These are phyloP conservation scores for Beauveria pseudobassiana DNA, from an alignment of 2,329 filamentous ascomycete species.

Conservation along the genomic window DNA sequence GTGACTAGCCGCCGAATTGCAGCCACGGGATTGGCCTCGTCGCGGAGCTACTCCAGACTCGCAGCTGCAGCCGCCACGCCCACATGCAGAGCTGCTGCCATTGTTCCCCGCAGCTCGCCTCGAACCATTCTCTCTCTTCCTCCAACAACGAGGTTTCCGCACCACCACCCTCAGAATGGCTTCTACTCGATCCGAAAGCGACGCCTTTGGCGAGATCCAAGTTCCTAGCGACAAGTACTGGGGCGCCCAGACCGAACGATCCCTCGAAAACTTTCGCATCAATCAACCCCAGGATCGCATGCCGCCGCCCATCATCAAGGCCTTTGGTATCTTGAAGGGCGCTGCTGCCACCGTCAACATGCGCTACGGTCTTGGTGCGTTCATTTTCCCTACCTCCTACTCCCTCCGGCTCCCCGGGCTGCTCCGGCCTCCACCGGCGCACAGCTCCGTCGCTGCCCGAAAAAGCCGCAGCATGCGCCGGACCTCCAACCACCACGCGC, in stretches of 20 bases:
- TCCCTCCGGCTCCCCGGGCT: neutral
- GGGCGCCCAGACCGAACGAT: constrained; percentile 96
- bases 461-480: constrained; percentile 2
- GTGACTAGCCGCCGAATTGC: constrained; percentile 5
- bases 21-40: neutral
- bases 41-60: constrained; percentile 3
- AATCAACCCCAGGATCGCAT: constrained; percentile 99
- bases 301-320: constrained; percentile 84
- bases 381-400: neutral
- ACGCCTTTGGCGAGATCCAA: constrained; percentile 96
- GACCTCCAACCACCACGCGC: too few species aligned
- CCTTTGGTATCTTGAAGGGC: constrained; percentile 95
- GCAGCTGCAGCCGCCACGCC: constrained; percentile 6
- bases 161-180: constrained; percentile 34
- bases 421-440: neutral
- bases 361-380: constrained; percentile 72
- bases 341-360: constrained; percentile 95
- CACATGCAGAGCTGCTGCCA: neutral
- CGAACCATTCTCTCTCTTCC: neutral
- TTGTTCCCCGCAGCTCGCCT: constrained; percentile 3
- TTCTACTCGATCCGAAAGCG: constrained; percentile 75
- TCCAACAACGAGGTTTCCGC: constrained; percentile 14
- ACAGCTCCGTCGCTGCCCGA: neutral
- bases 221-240: constrained; percentile 92
- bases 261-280: constrained; percentile 96